phyloP scores from a whole-genome alignment of 345 rosid species.

The Citrus sinensis region DNA sequence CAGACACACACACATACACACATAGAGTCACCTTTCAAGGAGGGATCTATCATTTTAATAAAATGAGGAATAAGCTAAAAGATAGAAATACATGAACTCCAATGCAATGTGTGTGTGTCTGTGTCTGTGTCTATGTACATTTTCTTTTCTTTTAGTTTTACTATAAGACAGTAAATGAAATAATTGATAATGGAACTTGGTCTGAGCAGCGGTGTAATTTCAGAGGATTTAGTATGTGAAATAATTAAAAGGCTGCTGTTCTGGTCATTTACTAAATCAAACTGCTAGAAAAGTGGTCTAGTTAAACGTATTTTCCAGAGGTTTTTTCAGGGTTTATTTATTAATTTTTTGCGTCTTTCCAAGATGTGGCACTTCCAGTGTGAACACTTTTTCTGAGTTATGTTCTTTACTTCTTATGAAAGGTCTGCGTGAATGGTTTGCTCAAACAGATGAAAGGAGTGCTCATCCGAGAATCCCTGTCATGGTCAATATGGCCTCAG shows the following conservation, averaged over 20 bases:
- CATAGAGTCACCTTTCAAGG: too few relatives aligned
- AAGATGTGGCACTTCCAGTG: background rate
- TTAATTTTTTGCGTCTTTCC: background rate
- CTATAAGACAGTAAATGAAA: background rate
- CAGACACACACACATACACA: too few relatives aligned
- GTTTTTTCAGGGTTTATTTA: background rate
- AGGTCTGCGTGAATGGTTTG: conserved; percentile 98
- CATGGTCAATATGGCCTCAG: conserved; percentile 94
- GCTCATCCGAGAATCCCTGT: conserved; percentile 90
- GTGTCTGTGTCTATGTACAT: too few relatives aligned
- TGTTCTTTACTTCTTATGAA: conserved; percentile 1
- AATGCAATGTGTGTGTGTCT: too few relatives aligned
- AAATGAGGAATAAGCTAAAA: too few relatives aligned
- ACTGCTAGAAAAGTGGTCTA: background rate
- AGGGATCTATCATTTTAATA: too few relatives aligned
- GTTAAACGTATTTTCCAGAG: background rate
- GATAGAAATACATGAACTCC: too few relatives aligned
- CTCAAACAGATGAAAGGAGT: conserved; percentile 93
- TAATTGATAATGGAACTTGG: background rate
- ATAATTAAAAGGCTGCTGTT: too few relatives aligned
- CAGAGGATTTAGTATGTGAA: too few relatives aligned
- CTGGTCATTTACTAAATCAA: background rate
- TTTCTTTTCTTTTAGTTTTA: background rate
- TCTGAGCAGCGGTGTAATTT: background rate
- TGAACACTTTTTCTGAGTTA: too few relatives aligned